A percentile compares a stretch with the other conserved stretches of the same genome.
Conservation (phyloP, 345 rosid species). For the Eucalyptus cloeziana region DNA sequence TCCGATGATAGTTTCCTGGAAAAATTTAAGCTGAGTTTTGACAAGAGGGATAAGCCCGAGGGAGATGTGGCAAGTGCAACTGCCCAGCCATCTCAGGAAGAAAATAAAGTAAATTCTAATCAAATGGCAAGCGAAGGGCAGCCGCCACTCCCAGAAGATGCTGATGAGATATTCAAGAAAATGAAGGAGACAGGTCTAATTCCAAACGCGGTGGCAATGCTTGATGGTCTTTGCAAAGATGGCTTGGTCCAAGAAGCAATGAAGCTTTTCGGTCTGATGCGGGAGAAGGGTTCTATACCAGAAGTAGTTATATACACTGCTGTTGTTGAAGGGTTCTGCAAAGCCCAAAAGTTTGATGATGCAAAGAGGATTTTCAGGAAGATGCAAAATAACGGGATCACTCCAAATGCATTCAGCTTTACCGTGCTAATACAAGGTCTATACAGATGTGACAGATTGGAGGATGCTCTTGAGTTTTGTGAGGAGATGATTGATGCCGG, state of each 20-base stretch:
- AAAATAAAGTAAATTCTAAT: background rate
- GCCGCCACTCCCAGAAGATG: constrained; percentile 18
- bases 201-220: constrained; percentile 91
- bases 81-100: background rate
- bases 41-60: constrained; percentile 5
- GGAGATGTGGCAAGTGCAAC: background rate
- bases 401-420: constrained; percentile 68
- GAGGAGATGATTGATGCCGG: constrained; percentile 81
- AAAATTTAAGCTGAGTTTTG: constrained; percentile 45
- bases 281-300: constrained; percentile 81
- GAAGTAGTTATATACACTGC: constrained; percentile 91
- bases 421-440: constrained; percentile 58
- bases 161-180: constrained; percentile 58
- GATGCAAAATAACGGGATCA: constrained; percentile 56
- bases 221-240: constrained; percentile 92
- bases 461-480: constrained; percentile 50
- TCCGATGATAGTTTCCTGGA: constrained; percentile 51
- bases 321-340: constrained; percentile 84
- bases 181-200: constrained; percentile 92
- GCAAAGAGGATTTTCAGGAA: constrained; percentile 82
- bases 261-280: constrained; percentile 77
- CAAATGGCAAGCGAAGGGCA: background rate
- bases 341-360: constrained; percentile 64
- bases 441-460: constrained; percentile 31
- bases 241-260: constrained; percentile 86